Percentiles rank a stretch among this genome's conserved stretches.
These are phyloP conservation scores for Cyberlindnera maritima DNA, from an alignment of 805 yeast species.

Conservation along the genomic window DNA sequence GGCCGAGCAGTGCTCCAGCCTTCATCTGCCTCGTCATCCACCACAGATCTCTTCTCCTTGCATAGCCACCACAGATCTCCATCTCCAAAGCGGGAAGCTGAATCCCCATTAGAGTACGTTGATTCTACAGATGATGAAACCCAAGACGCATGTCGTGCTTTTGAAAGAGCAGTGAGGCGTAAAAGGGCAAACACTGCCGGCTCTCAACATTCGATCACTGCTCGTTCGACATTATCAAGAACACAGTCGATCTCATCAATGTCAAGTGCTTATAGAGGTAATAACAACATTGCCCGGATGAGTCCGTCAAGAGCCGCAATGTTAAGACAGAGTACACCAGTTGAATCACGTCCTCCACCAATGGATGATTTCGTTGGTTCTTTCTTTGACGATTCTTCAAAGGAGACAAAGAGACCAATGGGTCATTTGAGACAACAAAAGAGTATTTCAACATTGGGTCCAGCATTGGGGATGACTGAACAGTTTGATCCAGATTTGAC, in stretches of 20 bases:
- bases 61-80: constrained; percentile 24
- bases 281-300: constrained; percentile 6
- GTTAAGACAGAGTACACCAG: constrained; percentile 23
- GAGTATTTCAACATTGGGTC: constrained; percentile 23
- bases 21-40: constrained; percentile 25
- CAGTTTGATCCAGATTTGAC: constrained; percentile 8
- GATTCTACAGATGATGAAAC: constrained; percentile 17
- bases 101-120: constrained; percentile 11
- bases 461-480: constrained; percentile 20
- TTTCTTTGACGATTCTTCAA: constrained; percentile 20
- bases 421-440: constrained; percentile 16
- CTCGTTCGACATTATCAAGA: constrained; percentile 13
- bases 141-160: constrained; percentile 20
- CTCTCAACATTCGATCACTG: constrained; percentile 19
- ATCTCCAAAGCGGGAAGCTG: constrained; percentile 27
- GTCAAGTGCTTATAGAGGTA: constrained; percentile 15
- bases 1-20: constrained; percentile 19
- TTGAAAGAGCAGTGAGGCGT: constrained; percentile 24
- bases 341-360: constrained; percentile 13
- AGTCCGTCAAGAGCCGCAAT: constrained; percentile 23
- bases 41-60: constrained; percentile 22
- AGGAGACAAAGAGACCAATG: constrained; percentile 11
- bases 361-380: constrained; percentile 17
- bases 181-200: constrained; percentile 28
- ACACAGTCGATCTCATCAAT: constrained; percentile 26